These are phyloP conservation scores for Atkinsonella texensis DNA, from an alignment of 2,329 filamentous ascomycete species.

Conservation along the genomic window DNA sequence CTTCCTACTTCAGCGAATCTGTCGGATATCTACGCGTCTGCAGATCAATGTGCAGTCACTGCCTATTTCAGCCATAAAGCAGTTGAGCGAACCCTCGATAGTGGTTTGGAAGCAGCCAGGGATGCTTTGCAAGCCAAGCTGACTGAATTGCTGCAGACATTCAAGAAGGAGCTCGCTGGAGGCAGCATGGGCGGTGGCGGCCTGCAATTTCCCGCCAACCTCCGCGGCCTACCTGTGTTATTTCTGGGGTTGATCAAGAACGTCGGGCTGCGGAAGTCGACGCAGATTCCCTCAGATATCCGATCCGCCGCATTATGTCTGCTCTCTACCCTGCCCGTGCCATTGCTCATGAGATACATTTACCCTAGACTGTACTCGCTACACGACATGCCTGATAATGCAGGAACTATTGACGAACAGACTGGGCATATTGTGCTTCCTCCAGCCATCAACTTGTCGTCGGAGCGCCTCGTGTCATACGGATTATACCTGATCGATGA, in stretches of 20 bases:
- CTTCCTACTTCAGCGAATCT: conserved; percentile 86
- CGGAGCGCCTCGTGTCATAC: conserved; percentile 75
- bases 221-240: conserved; percentile 75
- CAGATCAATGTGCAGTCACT: conserved; percentile 86
- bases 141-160: conserved; percentile 84
- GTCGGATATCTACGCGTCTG: conserved; percentile 85
- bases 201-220: conserved; percentile 85
- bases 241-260: conserved; percentile 96
- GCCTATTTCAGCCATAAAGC: conserved; percentile 97
- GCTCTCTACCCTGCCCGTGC: conserved; percentile 84
- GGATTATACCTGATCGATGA: conserved; percentile 95
- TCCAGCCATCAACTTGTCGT: conserved; percentile 73
- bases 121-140: conserved; percentile 87
- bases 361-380: conserved; percentile 75
- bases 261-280: conserved; percentile 81
- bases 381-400: conserved; percentile 93
- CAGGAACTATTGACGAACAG: conserved; percentile 71
- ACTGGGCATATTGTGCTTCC: conserved; percentile 86
- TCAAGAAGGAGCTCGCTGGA: conserved; percentile 91
- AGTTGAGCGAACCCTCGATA: conserved; percentile 77
- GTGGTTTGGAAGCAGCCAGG: conserved; percentile 77
- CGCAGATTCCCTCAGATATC: conserved; percentile 88
- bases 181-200: conserved; percentile 93
- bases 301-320: conserved; percentile 85
- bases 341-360: conserved; percentile 86